Percentiles rank a stretch among this genome's conserved stretches.
Evolutionary conservation across 1,284 basidiomycete species (phyloP).

Genomic region (Laetiporus sulphureus): DNA sequence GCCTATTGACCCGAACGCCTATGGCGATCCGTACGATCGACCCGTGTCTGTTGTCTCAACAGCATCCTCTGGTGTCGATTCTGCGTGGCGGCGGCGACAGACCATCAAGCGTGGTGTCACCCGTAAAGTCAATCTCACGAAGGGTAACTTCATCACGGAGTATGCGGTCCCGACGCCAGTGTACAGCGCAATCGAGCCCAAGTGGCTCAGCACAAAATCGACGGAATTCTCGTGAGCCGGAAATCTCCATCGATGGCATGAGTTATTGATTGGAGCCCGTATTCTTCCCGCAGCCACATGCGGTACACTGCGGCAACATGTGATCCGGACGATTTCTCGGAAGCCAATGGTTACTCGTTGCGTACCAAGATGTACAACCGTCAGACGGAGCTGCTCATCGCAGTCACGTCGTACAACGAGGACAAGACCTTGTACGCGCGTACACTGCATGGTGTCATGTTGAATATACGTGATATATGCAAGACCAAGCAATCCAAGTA

Average conservation of each 20-base stretch:
- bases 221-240: slow-evolving; percentile 79
- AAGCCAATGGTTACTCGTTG: slow-evolving; percentile 78
- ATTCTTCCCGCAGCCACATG: slow-evolving; percentile 59
- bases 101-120: slow-evolving; percentile 90
- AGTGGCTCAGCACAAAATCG: slow-evolving; percentile 65
- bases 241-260: slow-evolving; percentile 2
- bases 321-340: slow-evolving; percentile 90
- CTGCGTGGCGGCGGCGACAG: slow-evolving; percentile 80
- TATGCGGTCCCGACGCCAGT: slow-evolving; percentile 89
- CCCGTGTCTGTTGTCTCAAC: slow-evolving; percentile 61
- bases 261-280: slow-evolving; percentile 1
- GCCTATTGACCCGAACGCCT: slow-evolving; percentile 52
- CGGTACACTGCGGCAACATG: slow-evolving; percentile 89
- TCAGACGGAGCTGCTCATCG: slow-evolving; percentile 90
- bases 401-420: slow-evolving; percentile 85
- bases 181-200: slow-evolving; percentile 77
- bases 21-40: slow-evolving; percentile 62
- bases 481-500: slow-evolving; percentile 95
- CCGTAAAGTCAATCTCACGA: slow-evolving; percentile 89
- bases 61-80: slow-evolving; percentile 60
- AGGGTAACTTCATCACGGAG: slow-evolving; percentile 88
- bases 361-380: slow-evolving; percentile 83
- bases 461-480: slow-evolving; percentile 98
- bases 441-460: slow-evolving; percentile 92
- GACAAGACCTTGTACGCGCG: slow-evolving; percentile 93